Evolutionary conservation across 352 stramenopile genomes (phyloP), one percentile per base, ranked within the genome.

Genomic region (Blastocystis sp.): DNA sequence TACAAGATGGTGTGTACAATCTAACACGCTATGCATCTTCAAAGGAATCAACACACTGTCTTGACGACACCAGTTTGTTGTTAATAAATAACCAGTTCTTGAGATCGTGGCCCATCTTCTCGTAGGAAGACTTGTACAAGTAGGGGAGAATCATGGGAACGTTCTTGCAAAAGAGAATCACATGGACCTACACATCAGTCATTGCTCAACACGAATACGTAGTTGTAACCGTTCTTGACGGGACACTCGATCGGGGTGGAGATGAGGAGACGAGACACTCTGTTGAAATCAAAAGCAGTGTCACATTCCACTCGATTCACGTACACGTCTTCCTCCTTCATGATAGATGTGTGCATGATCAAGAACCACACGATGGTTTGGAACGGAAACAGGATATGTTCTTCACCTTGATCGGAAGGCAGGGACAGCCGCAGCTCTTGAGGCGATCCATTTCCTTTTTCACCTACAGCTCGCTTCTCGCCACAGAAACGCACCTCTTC

Each of bases 51-150:
- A 89, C 50, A 39, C 50, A 69, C 21, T 77, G 60, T 69, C 67
- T 60, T 3, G 79, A 62, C 62, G 63, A 65, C 29, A 60, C 35
- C 12, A 77, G 39, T 79, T 89, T 77, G 67, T 89, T 89, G 41
- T 89, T 89, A 66, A 89, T 80, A 79, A 89, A 89, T 24, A 89
- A 29, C 79, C 79, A 89, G 24, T 89, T 33, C 19, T 70, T 61
- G 24, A 89, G 33, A 33, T 77, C 33, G 16, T 77, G 60, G 51
- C 79, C 79, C 60, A 69, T 89, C 35, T 62, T 29, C 55, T 51
- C 62, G 45, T 77, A 89, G 24, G 79, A 80, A 4, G 29, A 4
- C 35, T 79, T 62, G 67, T 89, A 89, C 2, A 89, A 31, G 45
- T 89, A 89, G 29, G 79, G 79, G 33, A 89, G 60, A 78, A 89